Base-by-base conservation (phyloP, 805 yeast genomes). In the Metschnikowia shivogae region DNA sequence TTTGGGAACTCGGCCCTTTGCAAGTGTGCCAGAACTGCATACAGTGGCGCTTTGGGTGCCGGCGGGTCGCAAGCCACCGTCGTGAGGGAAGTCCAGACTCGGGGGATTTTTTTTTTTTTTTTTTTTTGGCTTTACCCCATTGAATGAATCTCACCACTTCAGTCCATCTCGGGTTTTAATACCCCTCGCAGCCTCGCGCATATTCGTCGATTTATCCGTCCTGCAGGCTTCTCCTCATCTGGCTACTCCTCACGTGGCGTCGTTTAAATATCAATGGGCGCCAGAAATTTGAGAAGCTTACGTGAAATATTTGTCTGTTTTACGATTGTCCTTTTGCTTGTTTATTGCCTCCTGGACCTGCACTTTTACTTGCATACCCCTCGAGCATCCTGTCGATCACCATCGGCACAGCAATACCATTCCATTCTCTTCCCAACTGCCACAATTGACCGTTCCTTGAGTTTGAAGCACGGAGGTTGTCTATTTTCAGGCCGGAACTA, bases 171-270 rank as follows among this genome's bases (percentile, higher is more conserved):
- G 37, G 36, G 4, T 26, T 39, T 39, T 39, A 17, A 32, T 39
- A 33, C 31, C 37, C 43, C 36, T 31, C 36, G 32, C 43, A 32
- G 43, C 32, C 34, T 17, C 29, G 31, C 36, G 43, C 43, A 32
- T 39, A 20, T 32, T 24, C 31, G 36, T 17, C 24, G 36, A 17
- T 13, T 24, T 14, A 20, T 32, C 11, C 42, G 7, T 47, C 34
- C 44, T 35, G 46, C 48, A 34, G 39, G 50, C 37, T 33, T 41
- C 51, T 46, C 46, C 51, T 39, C 55, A 37, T 44, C 38, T 17
- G 37, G 27, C 27, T 27, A 46, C 55, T 51, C 55, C 55, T 51
- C 55, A 39, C 48, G 34, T 44, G 41, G 50, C 44, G 46, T 39
- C 20, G 41, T 38, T 38, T 38, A 38, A 19, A 38, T 38, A 38